A percentile compares a stretch with the other conserved stretches of the same genome.
phyloP scores from a whole-genome alignment of 352 stramenopile genomes.

The Proteromonas lacertae region DNA sequence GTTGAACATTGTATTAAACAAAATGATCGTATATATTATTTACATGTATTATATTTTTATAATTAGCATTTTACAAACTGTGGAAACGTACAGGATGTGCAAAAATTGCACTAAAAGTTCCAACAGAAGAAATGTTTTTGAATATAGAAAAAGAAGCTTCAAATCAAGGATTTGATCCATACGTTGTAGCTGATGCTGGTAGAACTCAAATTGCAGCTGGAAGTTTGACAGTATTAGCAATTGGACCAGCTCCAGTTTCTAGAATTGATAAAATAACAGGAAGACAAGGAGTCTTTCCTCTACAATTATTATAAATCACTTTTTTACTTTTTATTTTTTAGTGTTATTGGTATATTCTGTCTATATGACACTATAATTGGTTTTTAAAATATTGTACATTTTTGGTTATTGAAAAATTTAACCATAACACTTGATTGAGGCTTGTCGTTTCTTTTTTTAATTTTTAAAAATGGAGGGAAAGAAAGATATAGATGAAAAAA shows the following conservation, averaged over 20 bases:
- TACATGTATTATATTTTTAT: conserved; percentile 6
- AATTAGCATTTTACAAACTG: conserved; percentile 6
- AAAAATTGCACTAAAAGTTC: conserved; percentile 14
- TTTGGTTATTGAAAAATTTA: too few species aligned
- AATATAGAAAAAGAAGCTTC: conserved; percentile 5
- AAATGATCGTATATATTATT: conserved; percentile 9
- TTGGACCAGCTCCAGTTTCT: conserved; percentile 15
- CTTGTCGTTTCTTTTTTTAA: too few species aligned
- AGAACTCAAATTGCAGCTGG: conserved; percentile 18
- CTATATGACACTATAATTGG: too few species aligned
- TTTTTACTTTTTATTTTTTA: too few species aligned
- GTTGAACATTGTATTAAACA: not conserved
- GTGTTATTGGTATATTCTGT: too few species aligned
- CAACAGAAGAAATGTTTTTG: conserved; percentile 6
- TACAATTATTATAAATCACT: too few species aligned
- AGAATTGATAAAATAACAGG: conserved; percentile 16
- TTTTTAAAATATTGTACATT: too few species aligned
- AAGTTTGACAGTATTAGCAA: conserved; percentile 14
- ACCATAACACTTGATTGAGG: too few species aligned
- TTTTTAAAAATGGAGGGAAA: too few species aligned
- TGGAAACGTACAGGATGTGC: conserved; percentile 4
- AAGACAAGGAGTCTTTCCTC: too few species aligned
- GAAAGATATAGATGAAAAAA: too few species aligned
- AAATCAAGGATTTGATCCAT: conserved; percentile 9
- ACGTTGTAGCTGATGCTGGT: conserved; percentile 18